Percentiles rank a stretch among this genome's conserved stretches.
Evolutionary conservation across 768 basidiomycete species (phyloP).

Genomic region (Jaapia argillacea): DNA sequence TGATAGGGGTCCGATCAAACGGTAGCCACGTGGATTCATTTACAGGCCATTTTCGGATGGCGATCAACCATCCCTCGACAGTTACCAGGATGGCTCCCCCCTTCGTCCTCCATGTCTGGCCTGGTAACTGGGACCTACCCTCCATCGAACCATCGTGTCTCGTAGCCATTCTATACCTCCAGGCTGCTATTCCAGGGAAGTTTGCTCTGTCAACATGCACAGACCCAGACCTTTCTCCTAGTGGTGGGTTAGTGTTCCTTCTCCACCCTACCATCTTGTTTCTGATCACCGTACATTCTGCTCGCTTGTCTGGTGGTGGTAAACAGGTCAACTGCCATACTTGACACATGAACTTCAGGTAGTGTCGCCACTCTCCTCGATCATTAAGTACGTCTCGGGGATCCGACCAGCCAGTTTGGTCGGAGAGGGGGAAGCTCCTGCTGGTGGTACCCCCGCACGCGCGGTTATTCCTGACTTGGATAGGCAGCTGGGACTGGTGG

Average conservation of each 20-base stretch:
- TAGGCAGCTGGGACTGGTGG: conserved; percentile 27
- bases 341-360: conserved; percentile 45
- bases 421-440: background rate
- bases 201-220: conserved; percentile 53
- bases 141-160: conserved; percentile 62
- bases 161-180: conserved; percentile 57
- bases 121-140: conserved; percentile 50
- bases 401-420: too few relatives aligned
- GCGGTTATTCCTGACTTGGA: conserved; percentile 39
- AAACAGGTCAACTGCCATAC: conserved; percentile 62
- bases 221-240: conserved; percentile 65
- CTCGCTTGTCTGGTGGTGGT: background rate
- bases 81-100: too few relatives aligned
- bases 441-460: background rate
- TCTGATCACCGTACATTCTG: too few relatives aligned
- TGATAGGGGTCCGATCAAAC: too few relatives aligned
- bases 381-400: conserved; percentile 54
- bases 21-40: too few relatives aligned
- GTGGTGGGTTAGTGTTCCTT: conserved; percentile 39
- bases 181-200: conserved; percentile 57
- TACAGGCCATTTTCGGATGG: too few relatives aligned
- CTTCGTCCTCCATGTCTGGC: conserved; percentile 55
- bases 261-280: background rate
- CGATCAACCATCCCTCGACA: too few relatives aligned
- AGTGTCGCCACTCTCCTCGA: conserved; percentile 45